Evolutionary conservation across 331 rosid genomes (phyloP), one percentile per base, ranked within the genome.

Genomic region (Telfairia occidentalis): DNA sequence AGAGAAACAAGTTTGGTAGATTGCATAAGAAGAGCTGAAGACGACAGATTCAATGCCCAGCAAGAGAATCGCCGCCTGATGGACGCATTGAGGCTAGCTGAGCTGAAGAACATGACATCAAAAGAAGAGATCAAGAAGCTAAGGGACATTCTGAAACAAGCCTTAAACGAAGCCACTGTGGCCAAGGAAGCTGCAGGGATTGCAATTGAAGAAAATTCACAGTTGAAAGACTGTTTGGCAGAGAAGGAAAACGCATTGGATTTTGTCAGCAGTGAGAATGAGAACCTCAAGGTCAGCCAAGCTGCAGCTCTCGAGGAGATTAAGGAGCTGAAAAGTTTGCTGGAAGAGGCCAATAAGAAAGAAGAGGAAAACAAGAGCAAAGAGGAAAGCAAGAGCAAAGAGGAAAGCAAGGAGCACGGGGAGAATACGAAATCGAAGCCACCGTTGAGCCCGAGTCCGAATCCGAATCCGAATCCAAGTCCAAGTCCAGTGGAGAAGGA

Each of bases 141-240:
- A 40, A 85, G 98, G 0, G 98, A 94, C 76, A 91, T 94, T 72
- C 88, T 94, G 3, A 94, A 94, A 72, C 98, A 94, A 30, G 98
- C 97, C 0, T 64, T 94, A 75, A 94, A 82, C 57, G 98, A 94
- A 84, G 80, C 98, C 28, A 91, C 86, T 61, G 87, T 79, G 8
- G 97, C 98, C 2, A 91, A 87, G 82, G 97, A 87, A 81, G 92
- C 92, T 0, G 82, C 96, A 0, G 92, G 78, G 32, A 91, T 94
- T 40, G 97, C 98, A 18, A 84, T 43, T 65, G 87, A 78, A 0
- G 97, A 91, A 76, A 91, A 87, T 81, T 82, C 89, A 50, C 86
- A 83, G 58, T 79, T 94, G 0, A 86, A 88, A 34, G 98, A 91
- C 59, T 71, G 81, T 55, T 46, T 89, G 75, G 80, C 78, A 0